Evolutionary conservation across 2,329 filamentous ascomycete genomes (phyloP).

Genomic region (Orbilia ellipsospora): DNA sequence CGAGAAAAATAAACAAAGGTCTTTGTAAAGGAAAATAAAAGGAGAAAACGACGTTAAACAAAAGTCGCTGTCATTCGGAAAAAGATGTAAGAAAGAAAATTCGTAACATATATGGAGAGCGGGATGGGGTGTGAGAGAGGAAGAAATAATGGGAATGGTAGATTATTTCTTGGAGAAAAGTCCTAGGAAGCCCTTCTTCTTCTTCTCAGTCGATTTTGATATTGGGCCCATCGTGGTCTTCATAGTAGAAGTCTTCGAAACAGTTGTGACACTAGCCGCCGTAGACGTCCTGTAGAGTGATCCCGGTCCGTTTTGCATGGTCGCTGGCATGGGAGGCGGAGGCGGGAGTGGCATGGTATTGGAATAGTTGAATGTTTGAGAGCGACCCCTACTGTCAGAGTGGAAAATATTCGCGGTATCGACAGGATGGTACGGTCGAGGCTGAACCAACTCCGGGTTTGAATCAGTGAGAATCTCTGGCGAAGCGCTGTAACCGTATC

Average conservation of each 20-base stretch:
- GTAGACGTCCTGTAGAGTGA: slow-evolving; percentile 46
- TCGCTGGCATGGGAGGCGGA: slow-evolving; percentile 12
- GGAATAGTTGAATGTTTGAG: slow-evolving; percentile 27
- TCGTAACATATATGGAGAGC: slow-evolving; percentile 18
- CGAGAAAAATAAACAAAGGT: background rate
- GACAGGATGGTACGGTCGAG: slow-evolving; percentile 47
- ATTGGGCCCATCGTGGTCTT: slow-evolving; percentile 17
- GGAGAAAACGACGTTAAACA: slow-evolving; percentile 1
- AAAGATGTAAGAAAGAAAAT: slow-evolving; percentile 16
- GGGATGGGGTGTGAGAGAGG: background rate
- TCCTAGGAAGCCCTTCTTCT: slow-evolving; percentile 47
- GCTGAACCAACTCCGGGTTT: slow-evolving; percentile 50
- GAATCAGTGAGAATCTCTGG: slow-evolving; percentile 41
- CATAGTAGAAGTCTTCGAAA: slow-evolving; percentile 30
- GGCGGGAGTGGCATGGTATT: slow-evolving; percentile 1
- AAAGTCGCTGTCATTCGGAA: slow-evolving; percentile 1
- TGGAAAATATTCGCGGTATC: slow-evolving; percentile 39
- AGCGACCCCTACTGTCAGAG: slow-evolving; percentile 27
- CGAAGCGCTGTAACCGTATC: slow-evolving; percentile 40
- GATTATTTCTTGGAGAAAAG: slow-evolving; percentile 52
- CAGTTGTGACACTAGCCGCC: slow-evolving; percentile 28
- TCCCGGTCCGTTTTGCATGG: background rate
- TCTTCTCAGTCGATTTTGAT: slow-evolving; percentile 33
- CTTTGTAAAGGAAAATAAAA: background rate
- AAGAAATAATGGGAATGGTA: background rate